Conservation (phyloP, 2,329 filamentous ascomycete genomes). For the Capronia americana region DNA sequence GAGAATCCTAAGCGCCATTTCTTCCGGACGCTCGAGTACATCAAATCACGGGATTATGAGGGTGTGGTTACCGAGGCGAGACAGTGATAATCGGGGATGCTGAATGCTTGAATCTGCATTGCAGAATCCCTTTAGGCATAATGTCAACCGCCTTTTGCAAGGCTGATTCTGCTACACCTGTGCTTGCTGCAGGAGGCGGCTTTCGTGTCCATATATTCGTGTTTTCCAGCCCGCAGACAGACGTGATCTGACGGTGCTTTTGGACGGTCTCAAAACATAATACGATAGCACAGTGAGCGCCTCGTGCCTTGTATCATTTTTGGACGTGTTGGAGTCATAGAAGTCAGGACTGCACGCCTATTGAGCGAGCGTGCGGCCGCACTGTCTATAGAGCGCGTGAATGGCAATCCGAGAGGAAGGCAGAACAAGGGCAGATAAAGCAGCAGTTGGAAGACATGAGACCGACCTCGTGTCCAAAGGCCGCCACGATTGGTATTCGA, state of each 20-base stretch:
- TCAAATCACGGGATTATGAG: conserved; percentile 88
- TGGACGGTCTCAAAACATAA: not conserved
- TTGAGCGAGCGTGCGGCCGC: no score
- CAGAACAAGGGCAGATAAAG: no score
- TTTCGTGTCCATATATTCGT: not conserved
- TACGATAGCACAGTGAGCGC: not conserved
- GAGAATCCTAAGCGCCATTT: conserved; percentile 95
- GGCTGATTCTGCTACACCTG: not conserved
- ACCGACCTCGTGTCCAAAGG: no score
- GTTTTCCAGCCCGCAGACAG: not conserved
- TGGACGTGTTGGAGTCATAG: no score
- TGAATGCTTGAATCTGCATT: not conserved
- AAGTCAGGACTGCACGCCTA: no score
- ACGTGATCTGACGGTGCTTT: not conserved
- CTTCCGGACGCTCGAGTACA: conserved; percentile 91
- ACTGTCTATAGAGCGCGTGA: no score
- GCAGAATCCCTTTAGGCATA: not conserved
- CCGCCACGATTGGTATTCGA: no score
- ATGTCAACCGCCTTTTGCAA: not conserved
- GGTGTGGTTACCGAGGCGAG: conserved; percentile 77
- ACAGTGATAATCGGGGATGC: conserved; percentile 24
- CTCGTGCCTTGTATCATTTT: not conserved
- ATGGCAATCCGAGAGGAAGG: no score
- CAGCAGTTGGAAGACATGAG: no score
- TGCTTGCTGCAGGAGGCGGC: not conserved